Conservation (phyloP, 2,329 filamentous ascomycete genomes). For the Colletotrichum siamense region DNA sequence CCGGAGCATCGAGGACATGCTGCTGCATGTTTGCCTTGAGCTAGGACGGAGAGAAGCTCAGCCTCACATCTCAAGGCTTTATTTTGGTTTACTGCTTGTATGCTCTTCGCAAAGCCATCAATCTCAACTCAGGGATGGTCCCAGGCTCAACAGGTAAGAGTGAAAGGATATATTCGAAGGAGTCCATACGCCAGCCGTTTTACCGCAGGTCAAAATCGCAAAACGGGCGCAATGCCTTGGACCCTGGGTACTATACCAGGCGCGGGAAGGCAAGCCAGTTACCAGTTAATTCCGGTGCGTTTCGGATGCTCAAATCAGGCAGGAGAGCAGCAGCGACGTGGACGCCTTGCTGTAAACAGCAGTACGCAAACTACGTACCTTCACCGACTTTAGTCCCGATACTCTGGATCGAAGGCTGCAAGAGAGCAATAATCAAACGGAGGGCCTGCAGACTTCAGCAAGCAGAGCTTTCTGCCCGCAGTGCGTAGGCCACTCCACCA, state of each 20-base stretch:
- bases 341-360: neutral
- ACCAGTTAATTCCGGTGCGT: neutral
- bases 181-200: neutral
- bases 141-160: neutral
- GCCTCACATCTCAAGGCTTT: neutral
- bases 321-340: conserved; percentile 9
- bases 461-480: neutral
- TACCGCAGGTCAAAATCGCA: neutral
- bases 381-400: conserved; percentile 20
- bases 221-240: conserved; percentile 2
- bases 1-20: neutral
- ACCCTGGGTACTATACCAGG: neutral
- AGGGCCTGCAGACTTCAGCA: neutral
- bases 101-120: too few relatives aligned
- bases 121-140: neutral
- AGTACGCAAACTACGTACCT: neutral
- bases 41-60: neutral
- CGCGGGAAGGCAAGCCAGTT: neutral
- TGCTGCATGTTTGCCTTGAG: neutral
- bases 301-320: conserved; percentile 8
- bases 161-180: neutral
- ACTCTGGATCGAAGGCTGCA: conserved; percentile 14
- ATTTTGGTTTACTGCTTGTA: neutral
- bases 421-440: neutral
- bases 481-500: neutral